Percentiles rank a stretch among this genome's conserved stretches.
Evolutionary conservation across 495 filamentous ascomycete species (phyloP).

Genomic region (Talaromyces liani): DNA sequence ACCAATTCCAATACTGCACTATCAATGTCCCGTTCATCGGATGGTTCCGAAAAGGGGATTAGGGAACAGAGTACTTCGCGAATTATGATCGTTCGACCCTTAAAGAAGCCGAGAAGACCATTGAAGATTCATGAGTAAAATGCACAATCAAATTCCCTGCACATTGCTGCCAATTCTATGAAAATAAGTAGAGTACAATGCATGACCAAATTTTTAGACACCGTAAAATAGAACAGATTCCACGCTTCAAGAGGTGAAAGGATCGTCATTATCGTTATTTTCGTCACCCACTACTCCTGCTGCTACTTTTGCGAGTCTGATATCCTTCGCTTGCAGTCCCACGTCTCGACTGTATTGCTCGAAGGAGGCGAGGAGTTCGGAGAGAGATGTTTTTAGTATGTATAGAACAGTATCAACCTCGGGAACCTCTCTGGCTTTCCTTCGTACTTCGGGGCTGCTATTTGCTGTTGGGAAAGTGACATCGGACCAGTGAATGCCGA

Average conservation of each 20-base stretch:
- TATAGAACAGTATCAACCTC: slow-evolving; percentile 58
- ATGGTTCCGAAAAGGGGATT: background rate
- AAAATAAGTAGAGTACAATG: slow-evolving; percentile 2
- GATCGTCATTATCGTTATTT: slow-evolving; percentile 3
- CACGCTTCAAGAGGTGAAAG: background rate
- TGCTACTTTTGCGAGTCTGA: slow-evolving; percentile 61
- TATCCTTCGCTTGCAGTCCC: slow-evolving; percentile 55
- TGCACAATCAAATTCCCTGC: background rate
- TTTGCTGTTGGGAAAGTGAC: slow-evolving; percentile 41
- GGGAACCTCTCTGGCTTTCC: slow-evolving; percentile 31
- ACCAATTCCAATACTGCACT: background rate
- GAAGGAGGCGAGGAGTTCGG: slow-evolving; percentile 58
- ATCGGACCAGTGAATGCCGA: slow-evolving; percentile 80
- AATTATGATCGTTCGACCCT: background rate
- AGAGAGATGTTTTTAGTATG: slow-evolving; percentile 51
- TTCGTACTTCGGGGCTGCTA: slow-evolving; percentile 31
- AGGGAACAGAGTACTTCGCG: background rate
- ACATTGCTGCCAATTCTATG: background rate
- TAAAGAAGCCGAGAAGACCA: background rate
- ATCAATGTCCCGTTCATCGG: background rate
- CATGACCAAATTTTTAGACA: background rate
- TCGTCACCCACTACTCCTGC: slow-evolving; percentile 26
- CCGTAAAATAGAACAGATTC: background rate
- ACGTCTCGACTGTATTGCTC: slow-evolving; percentile 60
- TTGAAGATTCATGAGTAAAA: background rate